Conservation (phyloP, 169 alveolate species). For the Babesia bovis region DNA sequence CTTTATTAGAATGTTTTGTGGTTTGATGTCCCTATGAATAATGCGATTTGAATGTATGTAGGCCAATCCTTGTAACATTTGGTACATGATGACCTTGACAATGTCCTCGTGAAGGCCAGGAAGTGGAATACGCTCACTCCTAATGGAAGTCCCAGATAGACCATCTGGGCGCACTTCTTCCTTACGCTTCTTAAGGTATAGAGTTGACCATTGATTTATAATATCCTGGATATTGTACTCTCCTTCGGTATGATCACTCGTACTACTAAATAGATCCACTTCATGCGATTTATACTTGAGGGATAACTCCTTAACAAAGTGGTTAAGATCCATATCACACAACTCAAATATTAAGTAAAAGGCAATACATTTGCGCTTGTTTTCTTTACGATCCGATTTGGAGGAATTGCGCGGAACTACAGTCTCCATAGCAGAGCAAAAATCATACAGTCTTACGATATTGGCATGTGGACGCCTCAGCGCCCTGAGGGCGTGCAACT, state of each 20-base stretch:
- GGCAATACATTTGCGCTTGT: constrained; percentile 40
- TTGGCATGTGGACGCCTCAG: constrained; percentile 65
- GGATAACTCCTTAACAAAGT: constrained; percentile 45
- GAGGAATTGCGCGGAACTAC: constrained; percentile 13
- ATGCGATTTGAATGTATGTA: constrained; percentile 72
- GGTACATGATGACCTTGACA: constrained; percentile 77
- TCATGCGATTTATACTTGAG: constrained; percentile 50
- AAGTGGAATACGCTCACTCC: constrained; percentile 53
- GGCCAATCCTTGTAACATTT: constrained; percentile 72
- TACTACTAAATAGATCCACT: constrained; percentile 33
- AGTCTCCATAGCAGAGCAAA: constrained; percentile 65
- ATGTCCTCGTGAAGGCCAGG: constrained; percentile 73
- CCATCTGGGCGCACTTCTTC: constrained; percentile 3
- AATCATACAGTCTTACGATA: constrained; percentile 62
- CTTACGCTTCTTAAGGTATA: constrained; percentile 45
- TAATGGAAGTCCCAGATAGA: not conserved
- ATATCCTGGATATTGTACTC: constrained; percentile 56
- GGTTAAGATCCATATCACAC: constrained; percentile 68
- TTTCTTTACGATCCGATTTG: not conserved
- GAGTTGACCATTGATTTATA: constrained; percentile 50
- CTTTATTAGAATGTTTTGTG: constrained; percentile 78
- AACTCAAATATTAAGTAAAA: constrained; percentile 66
- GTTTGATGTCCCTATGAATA: constrained; percentile 79
- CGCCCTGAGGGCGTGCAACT: constrained; percentile 64
- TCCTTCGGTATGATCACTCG: constrained; percentile 41